Conservation (phyloP, 2,329 filamentous ascomycete species). For the Penicillium aurantiogriseum region DNA sequence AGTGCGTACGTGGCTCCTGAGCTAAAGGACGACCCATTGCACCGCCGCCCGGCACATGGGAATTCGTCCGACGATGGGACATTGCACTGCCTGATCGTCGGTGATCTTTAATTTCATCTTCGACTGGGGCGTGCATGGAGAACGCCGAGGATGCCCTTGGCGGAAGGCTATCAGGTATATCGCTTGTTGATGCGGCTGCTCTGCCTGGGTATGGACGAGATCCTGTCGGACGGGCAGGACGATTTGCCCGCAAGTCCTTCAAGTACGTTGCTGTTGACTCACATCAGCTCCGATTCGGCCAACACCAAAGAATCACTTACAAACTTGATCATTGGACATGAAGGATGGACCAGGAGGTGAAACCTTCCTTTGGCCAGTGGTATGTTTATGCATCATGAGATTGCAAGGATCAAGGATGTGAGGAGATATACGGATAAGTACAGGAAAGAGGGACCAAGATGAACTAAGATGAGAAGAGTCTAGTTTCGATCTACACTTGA, state of each 20-base stretch:
- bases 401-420: slow-evolving; percentile 12
- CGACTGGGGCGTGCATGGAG: slow-evolving; percentile 33
- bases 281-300: slow-evolving; percentile 7
- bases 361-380: slow-evolving; percentile 41
- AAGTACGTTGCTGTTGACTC: slow-evolving; percentile 55
- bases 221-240: slow-evolving; percentile 57
- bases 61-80: slow-evolving; percentile 39
- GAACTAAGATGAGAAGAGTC: slow-evolving; percentile 12
- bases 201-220: slow-evolving; percentile 59
- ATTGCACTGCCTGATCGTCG: slow-evolving; percentile 43
- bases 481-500: slow-evolving; percentile 12
- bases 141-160: slow-evolving; percentile 46
- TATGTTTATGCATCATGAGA: slow-evolving; percentile 41
- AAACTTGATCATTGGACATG: slow-evolving; percentile 49
- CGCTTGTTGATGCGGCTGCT: slow-evolving; percentile 32
- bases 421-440: slow-evolving; percentile 7
- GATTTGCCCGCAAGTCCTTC: slow-evolving; percentile 58
- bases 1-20: slow-evolving; percentile 36
- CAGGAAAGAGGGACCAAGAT: slow-evolving; percentile 1
- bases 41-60: slow-evolving; percentile 28
- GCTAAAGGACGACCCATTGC: slow-evolving; percentile 40
- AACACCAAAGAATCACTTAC: slow-evolving; percentile 32
- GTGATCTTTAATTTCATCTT: slow-evolving; percentile 25
- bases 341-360: slow-evolving; percentile 48
- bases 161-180: slow-evolving; percentile 32